Base-by-base conservation (phyloP, 1,284 basidiomycete species). In the Ceratobasidium sp. region DNA sequence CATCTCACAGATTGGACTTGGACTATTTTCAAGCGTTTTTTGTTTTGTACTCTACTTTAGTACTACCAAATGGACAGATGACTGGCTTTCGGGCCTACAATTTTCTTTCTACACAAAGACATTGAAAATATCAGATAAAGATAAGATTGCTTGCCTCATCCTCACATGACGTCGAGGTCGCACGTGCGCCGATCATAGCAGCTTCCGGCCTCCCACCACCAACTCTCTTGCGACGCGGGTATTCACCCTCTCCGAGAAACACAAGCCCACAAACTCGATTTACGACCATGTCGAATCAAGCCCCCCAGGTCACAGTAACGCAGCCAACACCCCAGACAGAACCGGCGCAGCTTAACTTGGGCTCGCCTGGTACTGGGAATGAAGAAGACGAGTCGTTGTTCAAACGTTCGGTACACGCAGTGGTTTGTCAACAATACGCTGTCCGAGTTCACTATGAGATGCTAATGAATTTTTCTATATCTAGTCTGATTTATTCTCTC, bases 401-500 rank as follows among this genome's bases (percentile, higher is more conserved):
- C 53, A 68, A 68, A 27, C 53, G 65, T 25, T 68, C 65, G 31
- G 53, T 68, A 25, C 65, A 68, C 29, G 65, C 38, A 27, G 65
- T 68, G 42, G 65, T 68, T 22, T 22, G 65, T 55, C 34, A 20
- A 32, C 7, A 40, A 27, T 25, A 15, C 8, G n/a, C 32, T 40
- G 42, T 25, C 17, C 7, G 35, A n/a, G 34, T 32, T 35, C 4
- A 20, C 2, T n/a, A 8, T 35, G 10, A 1, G 4, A 29, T 54
- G 65, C 43, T 68, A 82, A 42, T 87, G 87, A n/a, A n/a, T n/a
- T n/a, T 34, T 87, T 85, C 85, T 82, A 86, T 62, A 83, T 82
- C 0, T 82, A 90, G 79, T 75, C 82, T 34, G 85, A 86, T 52
- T 67, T 87, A 29, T 77, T 90, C 49, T 84, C 84, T 0, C 91